phyloP scores from a whole-genome alignment of 805 yeast genomes.

The Henningerozyma blattae region DNA sequence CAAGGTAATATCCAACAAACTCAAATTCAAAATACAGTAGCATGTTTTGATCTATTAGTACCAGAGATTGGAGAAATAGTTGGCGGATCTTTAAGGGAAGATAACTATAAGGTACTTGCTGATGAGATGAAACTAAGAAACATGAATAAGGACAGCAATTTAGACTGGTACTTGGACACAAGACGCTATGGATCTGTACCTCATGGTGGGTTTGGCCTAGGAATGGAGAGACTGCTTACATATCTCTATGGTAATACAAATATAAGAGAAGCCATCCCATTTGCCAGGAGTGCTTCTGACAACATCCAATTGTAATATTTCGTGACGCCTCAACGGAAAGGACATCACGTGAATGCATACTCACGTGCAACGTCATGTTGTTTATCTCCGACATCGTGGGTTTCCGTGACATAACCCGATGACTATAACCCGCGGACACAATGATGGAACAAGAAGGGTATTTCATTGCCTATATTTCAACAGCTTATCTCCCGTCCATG shows the following conservation, averaged over 20 bases:
- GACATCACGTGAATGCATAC: too few species aligned
- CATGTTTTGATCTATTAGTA: conserved; percentile 77
- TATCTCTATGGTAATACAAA: conserved; percentile 67
- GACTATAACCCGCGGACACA: too few species aligned
- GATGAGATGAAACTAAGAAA: conserved; percentile 37
- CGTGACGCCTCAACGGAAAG: too few species aligned
- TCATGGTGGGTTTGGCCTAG: conserved; percentile 97
- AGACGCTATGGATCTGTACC: conserved; percentile 75
- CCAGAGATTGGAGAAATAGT: conserved; percentile 90
- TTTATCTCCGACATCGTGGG: too few species aligned
- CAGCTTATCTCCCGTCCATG: too few species aligned
- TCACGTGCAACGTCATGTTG: too few species aligned
- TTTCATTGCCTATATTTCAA: too few species aligned
- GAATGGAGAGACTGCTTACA: conserved; percentile 74
- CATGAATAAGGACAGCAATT: conserved; percentile 42
- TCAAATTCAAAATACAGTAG: conserved; percentile 75
- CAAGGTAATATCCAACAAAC: too few species aligned
- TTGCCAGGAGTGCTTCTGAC: conserved; percentile 62
- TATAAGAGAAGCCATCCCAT: conserved; percentile 76
- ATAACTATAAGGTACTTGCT: conserved; percentile 35
- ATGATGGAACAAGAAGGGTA: too few species aligned
- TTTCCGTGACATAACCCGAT: too few species aligned
- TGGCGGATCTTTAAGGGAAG: conserved; percentile 92
- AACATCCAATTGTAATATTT: conserved; percentile 19
- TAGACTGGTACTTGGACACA: conserved; percentile 73